Evolutionary conservation across 768 basidiomycete species (phyloP), one percentile per base, ranked within the genome.

Genomic region (Candolleomyces aberdarensis): DNA sequence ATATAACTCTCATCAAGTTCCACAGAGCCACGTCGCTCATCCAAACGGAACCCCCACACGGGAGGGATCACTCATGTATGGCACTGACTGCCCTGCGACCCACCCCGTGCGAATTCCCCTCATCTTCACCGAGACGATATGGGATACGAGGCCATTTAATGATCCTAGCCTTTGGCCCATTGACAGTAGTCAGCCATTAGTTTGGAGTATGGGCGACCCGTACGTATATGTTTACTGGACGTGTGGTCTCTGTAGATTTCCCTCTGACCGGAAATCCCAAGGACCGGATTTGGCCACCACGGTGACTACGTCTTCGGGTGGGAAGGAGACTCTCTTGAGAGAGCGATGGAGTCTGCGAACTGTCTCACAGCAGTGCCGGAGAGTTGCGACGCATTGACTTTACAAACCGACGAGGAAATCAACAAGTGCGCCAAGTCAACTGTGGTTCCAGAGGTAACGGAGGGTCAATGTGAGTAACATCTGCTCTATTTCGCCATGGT

Each of bases 161-260:
- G 13, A 48, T 36, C 15, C 46, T 2, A 48, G 41, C 8, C 47
- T 61, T 5, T 61, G 60, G 60, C 60, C 60, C 31, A 44, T 11
- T 13, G 63, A 63, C 26, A 59, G 63, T 14, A 57, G 31, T 15
- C 63, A 63, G 40, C 63, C 63, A 8, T 46, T 63, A 14, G 55
- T 63, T 2, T 63, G 60, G 40, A 63, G 62, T 40, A 65, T 65
- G 64, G 64, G 64, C 29, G 64, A 65, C 39, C 63, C 63, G 63
- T 63, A 47, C 4, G 62, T 62, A 19, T 5, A 17, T 20, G 11
- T 36, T 7, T 36, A 32, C 26, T 17, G 22, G 3, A 20, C 36
- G 3, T 50, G 13, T 40, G 1, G 14, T 20, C 44, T 17, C 22
- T 15, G 31, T 48, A 14, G 22, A 22, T 13, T 39, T 47, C 9